Base-by-base conservation (phyloP, 2,329 filamentous ascomycete genomes). In the Microdochium bolleyi region DNA sequence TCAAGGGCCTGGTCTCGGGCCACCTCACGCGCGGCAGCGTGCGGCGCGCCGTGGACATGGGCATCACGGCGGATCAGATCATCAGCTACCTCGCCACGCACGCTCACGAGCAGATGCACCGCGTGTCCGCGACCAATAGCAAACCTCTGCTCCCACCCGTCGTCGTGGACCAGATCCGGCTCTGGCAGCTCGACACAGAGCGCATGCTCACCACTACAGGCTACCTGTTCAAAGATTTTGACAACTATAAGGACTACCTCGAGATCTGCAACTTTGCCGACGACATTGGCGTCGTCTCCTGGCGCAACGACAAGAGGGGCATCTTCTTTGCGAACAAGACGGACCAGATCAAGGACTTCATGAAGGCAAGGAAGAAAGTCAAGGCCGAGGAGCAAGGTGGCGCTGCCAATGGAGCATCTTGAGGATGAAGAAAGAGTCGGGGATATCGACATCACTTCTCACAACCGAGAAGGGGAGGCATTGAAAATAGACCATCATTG, bases 141-240 rank as follows among this genome's bases (percentile, higher is more conserved):
- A 77, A 77, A 56, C 88, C 92, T 1, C 82, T 96, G 16, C 79
- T 99, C 2, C 94, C 95, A 1, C 92, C 94, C 0, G 97, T 95
- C 0, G 94, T 99, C 16, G 89, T 96, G 57, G 94, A 99, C 70
- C 94, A 99, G 74, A 96, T 99, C 62, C 82, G 92, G 2, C 82
- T 99, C 21, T 99, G 94, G 94, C 92, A 99, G 73, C 84, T 97
- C 51, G 94, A 99, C 70, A 91, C 92, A 58, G 94, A 99, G 73
- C 82, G 94, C 50, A 95, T 99, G 82, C 88, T 88, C 67, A 84
- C 88, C 1, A 90, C 84, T 4, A 74, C 79, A 1, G 94, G 94
- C 0, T 97, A 90, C 67, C 68, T 97, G 25, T 95, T 99, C 75
- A 87, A 87, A 63, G 92, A 97, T 57, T 96, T 97, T 64, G 82